Evolutionary conservation across 1,284 basidiomycete species (phyloP).

Genomic region (Coniophora puteana): DNA sequence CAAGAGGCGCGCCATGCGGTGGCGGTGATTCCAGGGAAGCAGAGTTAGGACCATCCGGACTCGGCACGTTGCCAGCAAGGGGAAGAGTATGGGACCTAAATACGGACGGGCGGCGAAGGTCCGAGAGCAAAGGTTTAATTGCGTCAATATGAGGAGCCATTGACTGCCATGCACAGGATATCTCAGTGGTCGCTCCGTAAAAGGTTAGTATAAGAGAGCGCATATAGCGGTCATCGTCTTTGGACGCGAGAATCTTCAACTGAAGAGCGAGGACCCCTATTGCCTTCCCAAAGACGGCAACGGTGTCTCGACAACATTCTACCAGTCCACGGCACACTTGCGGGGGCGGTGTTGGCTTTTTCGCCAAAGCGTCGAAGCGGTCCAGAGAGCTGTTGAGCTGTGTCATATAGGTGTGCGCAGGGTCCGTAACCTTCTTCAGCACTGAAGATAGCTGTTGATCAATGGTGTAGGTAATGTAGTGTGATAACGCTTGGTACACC

Average conservation of each 20-base stretch:
- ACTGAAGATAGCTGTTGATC: constrained; percentile 85
- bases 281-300: constrained; percentile 85
- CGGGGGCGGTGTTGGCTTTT: constrained; percentile 66
- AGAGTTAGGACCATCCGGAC: constrained; percentile 16
- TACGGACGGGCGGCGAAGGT: constrained; percentile 32
- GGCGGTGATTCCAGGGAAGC: constrained; percentile 19
- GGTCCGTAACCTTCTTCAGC: constrained; percentile 80
- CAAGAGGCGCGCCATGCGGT: constrained; percentile 26
- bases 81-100: constrained; percentile 18
- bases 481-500: constrained; percentile 85
- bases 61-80: constrained; percentile 6
- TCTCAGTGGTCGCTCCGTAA: constrained; percentile 89
- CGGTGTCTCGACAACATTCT: constrained; percentile 82
- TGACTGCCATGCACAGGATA: constrained; percentile 81
- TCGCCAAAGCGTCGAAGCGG: constrained; percentile 85
- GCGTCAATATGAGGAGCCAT: constrained; percentile 75
- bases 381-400: constrained; percentile 89
- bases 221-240: constrained; percentile 85
- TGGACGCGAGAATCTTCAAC: constrained; percentile 70
- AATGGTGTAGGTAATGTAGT: constrained; percentile 84
- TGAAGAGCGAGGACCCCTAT: constrained; percentile 82
- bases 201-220: constrained; percentile 86
- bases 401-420: constrained; percentile 80
- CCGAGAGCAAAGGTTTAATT: constrained; percentile 63
- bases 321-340: constrained; percentile 77